Evolutionary conservation across 129 eudicot species (phyloP).

Genomic region (Flaveria ramosissima): DNA sequence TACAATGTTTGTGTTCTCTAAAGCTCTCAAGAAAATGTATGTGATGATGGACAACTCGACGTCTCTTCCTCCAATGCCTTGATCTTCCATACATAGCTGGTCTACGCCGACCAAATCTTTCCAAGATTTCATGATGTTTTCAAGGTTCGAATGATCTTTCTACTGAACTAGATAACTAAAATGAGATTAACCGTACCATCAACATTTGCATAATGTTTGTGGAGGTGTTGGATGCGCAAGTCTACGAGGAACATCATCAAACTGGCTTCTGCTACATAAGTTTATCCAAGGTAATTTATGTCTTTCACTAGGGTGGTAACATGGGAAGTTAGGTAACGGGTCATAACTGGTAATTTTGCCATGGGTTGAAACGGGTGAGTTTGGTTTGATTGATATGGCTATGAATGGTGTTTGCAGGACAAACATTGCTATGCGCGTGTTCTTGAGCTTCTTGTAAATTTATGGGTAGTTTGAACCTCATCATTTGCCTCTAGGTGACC

Average conservation of each 20-base stretch:
- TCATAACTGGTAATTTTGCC: not conserved
- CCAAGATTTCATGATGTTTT: no score
- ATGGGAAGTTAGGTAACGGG: not conserved
- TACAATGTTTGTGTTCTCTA: no score
- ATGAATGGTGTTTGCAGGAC: constrained; percentile 43
- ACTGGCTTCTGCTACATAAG: constrained; percentile 67
- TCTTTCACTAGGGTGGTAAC: not conserved
- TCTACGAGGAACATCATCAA: constrained; percentile 60
- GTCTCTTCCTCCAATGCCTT: no score
- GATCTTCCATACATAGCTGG: no score
- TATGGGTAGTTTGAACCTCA: not conserved
- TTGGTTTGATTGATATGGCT: not conserved
- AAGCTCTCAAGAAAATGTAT: no score
- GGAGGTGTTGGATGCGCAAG: constrained; percentile 61
- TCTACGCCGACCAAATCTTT: no score
- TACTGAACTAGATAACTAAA: no score
- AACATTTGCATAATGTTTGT: constrained; percentile 63
- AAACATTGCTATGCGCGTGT: constrained; percentile 54
- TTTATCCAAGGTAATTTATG: constrained; percentile 52
- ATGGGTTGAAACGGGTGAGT: not conserved
- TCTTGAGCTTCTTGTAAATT: no score
- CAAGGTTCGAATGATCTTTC: no score
- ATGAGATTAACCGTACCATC: not conserved
- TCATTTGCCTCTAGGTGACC: no score
- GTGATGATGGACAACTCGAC: no score